phyloP scores from a whole-genome alignment of 352 stramenopile genomes.

The Phytophthora tubulina region DNA sequence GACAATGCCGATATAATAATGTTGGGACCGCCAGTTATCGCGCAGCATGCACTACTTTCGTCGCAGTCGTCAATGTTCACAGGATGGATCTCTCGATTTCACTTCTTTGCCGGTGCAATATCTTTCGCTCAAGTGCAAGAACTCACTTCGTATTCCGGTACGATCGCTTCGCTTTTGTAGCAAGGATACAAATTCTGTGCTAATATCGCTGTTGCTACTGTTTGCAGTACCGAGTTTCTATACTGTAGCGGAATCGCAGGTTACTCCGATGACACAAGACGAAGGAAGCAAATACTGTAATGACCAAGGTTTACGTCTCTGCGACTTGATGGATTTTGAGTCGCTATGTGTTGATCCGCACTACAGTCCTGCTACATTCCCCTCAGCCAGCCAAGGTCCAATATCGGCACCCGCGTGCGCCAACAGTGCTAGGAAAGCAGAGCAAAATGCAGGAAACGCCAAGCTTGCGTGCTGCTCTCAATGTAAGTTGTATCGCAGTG shows the following conservation, averaged over 20 bases:
- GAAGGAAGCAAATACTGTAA: conserved; percentile 38
- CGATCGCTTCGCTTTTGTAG: background rate
- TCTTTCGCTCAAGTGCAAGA: conserved; percentile 46
- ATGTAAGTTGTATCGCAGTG: conserved; percentile 33
- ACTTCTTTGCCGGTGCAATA: conserved; percentile 54
- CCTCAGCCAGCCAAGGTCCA: conserved; percentile 24
- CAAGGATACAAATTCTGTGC: background rate
- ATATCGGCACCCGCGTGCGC: conserved; percentile 16
- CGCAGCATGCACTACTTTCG: conserved; percentile 39
- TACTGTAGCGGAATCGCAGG: background rate
- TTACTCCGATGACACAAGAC: background rate
- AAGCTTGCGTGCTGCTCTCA: conserved; percentile 57
- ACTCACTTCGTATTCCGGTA: conserved; percentile 57
- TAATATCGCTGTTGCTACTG: background rate
- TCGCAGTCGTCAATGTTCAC: conserved; percentile 28
- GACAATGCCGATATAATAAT: background rate
- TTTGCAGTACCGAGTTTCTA: conserved; percentile 34
- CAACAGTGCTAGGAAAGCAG: conserved; percentile 15
- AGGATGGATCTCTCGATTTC: conserved; percentile 59
- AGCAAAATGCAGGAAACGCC: conserved; percentile 37
- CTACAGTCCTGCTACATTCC: conserved; percentile 25
- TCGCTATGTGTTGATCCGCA: conserved; percentile 37
- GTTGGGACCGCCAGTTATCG: conserved; percentile 12
- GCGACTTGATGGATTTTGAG: conserved; percentile 52
- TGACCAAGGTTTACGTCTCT: conserved; percentile 44